Percentiles rank a stretch among this genome's conserved stretches.
phyloP scores from a whole-genome alignment of 805 yeast genomes.

The Candida manassasensis region DNA sequence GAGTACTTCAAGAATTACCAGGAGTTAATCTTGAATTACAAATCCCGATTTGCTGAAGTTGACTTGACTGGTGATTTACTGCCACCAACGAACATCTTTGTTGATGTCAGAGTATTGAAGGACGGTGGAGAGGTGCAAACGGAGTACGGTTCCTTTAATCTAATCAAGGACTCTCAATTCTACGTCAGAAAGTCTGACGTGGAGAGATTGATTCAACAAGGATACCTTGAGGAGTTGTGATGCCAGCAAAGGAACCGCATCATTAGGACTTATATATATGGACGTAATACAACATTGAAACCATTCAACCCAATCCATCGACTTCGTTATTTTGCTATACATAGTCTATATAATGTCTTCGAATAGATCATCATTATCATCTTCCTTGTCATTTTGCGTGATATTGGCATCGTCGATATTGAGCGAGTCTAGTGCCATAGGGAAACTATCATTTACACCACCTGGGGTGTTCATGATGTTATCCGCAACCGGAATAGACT shows the following conservation, averaged over 20 bases:
- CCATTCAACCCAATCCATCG: too few species aligned
- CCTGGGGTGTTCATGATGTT: slow-evolving; percentile 5
- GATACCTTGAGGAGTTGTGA: slow-evolving; percentile 73
- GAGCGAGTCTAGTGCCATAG: too few species aligned
- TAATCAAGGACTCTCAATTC: slow-evolving; percentile 90
- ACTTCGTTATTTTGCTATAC: too few species aligned
- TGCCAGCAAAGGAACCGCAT: too few species aligned
- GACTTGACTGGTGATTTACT: slow-evolving; percentile 85
- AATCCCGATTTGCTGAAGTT: slow-evolving; percentile 73
- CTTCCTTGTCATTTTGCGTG: not conserved
- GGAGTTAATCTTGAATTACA: slow-evolving; percentile 68
- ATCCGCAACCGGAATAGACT: too few species aligned
- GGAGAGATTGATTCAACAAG: slow-evolving; percentile 90
- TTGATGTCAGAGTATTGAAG: slow-evolving; percentile 87
- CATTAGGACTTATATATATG: too few species aligned
- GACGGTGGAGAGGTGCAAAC: slow-evolving; percentile 98
- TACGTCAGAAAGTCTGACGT: slow-evolving; percentile 93
- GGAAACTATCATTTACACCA: not conserved
- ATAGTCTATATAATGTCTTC: slow-evolving; percentile 4
- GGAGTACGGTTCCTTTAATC: slow-evolving; percentile 91
- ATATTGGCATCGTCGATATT: too few species aligned
- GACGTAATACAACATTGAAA: too few species aligned
- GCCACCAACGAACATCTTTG: slow-evolving; percentile 88
- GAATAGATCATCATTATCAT: slow-evolving; percentile 8
- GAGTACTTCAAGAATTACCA: slow-evolving; percentile 70